Conservation (phyloP, 2,329 filamentous ascomycete genomes). For the Penicillium sp. region DNA sequence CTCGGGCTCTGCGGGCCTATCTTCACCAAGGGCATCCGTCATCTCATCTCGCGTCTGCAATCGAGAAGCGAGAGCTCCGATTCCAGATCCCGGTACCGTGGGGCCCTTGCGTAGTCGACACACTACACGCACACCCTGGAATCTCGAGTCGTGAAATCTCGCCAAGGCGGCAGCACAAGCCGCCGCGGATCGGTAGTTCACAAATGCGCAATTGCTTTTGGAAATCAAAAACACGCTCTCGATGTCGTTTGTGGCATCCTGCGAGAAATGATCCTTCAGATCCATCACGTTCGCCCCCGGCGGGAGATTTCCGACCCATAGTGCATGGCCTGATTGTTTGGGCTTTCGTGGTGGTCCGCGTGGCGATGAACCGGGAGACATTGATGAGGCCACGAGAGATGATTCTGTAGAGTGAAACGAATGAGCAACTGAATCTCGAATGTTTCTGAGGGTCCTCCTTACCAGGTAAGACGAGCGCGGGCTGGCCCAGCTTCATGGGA, state of each 20-base stretch:
- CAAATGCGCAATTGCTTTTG: constrained; percentile 95
- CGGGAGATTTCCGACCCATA: constrained; percentile 94
- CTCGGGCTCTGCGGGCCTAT: constrained; percentile 1
- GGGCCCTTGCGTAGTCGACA: constrained; percentile 67
- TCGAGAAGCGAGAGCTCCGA: constrained; percentile 49
- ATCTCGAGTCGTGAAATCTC: constrained; percentile 84
- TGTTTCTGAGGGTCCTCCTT: constrained; percentile 6
- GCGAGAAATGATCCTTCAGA: constrained; percentile 86
- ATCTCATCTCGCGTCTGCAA: constrained; percentile 34
- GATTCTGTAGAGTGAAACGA: not conserved
- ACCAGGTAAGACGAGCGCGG: constrained; percentile 20
- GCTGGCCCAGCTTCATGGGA: constrained; percentile 22
- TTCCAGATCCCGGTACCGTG: constrained; percentile 35
- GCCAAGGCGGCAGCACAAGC: constrained; percentile 72
- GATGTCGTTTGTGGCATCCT: constrained; percentile 67
- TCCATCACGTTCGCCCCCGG: constrained; percentile 74
- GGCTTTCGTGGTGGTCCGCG: constrained; percentile 64
- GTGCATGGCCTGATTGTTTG: constrained; percentile 72
- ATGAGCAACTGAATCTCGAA: not conserved
- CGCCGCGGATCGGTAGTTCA: constrained; percentile 81
- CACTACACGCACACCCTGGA: constrained; percentile 78
- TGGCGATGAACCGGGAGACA: constrained; percentile 37
- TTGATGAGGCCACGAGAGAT: not conserved
- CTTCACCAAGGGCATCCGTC: constrained; percentile 9
- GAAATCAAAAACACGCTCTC: constrained; percentile 92